Percentiles rank a stretch among this genome's conserved stretches.
phyloP scores from a whole-genome alignment of 345 rosid genomes.

The Corchorus capsularis region DNA sequence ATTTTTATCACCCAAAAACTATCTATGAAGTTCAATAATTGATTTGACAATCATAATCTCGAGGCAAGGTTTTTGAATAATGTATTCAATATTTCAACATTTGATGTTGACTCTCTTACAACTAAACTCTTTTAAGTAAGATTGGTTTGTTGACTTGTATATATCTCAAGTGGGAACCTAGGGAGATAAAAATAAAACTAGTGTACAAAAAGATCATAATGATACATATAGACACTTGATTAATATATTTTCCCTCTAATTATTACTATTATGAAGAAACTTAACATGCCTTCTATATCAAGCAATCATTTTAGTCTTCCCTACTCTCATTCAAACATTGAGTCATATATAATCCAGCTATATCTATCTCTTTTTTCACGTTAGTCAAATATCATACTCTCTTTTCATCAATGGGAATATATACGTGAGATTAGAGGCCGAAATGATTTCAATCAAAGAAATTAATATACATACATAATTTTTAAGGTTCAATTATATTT shows the following conservation, averaged over 20 bases:
- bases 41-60: not conserved
- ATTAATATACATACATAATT: no score
- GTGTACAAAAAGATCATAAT: not conserved
- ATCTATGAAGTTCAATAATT: not conserved
- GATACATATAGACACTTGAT: not conserved
- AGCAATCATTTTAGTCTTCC: not conserved
- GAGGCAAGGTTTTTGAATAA: not conserved
- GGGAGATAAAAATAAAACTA: not conserved
- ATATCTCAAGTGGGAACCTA: not conserved
- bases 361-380: no score
- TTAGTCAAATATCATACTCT: no score
- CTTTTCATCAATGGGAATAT: no score
- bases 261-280: not conserved
- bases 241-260: not conserved
- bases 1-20: no score
- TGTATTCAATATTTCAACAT: not conserved
- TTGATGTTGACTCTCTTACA: not conserved
- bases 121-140: not conserved
- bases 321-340: not conserved
- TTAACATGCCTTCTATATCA: not conserved
- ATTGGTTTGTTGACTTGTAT: not conserved
- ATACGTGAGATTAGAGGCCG: no score
- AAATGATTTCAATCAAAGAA: no score
- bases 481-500: no score
- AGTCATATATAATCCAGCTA: not conserved